Evolutionary conservation across 192 early-diverging fungal genomes (phyloP), one percentile per base, ranked within the genome.

Genomic region (Entophlyctis luteolus): DNA sequence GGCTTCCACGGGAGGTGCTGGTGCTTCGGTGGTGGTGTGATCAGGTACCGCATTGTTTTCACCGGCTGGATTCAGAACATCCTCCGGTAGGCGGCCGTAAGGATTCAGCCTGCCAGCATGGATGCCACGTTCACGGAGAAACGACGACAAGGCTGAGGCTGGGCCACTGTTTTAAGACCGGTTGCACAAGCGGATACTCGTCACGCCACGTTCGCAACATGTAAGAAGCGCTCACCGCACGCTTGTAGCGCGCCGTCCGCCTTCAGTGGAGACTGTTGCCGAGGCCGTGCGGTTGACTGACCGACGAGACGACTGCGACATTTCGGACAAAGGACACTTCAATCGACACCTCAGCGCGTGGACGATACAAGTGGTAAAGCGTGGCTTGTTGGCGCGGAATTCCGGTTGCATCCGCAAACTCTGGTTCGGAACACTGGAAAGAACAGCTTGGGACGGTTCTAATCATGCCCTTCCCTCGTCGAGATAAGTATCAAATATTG

Each of bases 111-210:
- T 28, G 36, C 67, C 57, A 2, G 67, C 29, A 56, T 59, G 22
- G 49, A 69, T 69, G 34, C 67, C 67, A 4, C 67, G 32, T 42
- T 69, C 67, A 22, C 59, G 67, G 8, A 69, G 55, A 47, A 69
- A 69, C 48, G 63, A 66, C 1, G 63, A 66, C 0, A 66, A 52
- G 37, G 63, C 63, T 12, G 63, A 66, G 20, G 63, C 49, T 1
- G 63, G 63, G 1, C 63, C 63, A 10, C 39, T 39, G 55, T 34
- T n/a, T 35, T n/a, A 31, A 16, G 28, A 57, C 18, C 23, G 6
- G 6, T 52, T 52, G 6, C 49, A 12, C 49, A 52, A 20, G 10
- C 49, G 49, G 6, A 25, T 52, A n/a, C 39, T 12, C 8, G n/a
- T 12, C 39, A n/a, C 10, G 39, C 39, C 8, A n/a, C 39, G n/a